Evolutionary conservation across 1,284 basidiomycete species (phyloP).

Genomic region (Pseudozyma flocculosa): DNA sequence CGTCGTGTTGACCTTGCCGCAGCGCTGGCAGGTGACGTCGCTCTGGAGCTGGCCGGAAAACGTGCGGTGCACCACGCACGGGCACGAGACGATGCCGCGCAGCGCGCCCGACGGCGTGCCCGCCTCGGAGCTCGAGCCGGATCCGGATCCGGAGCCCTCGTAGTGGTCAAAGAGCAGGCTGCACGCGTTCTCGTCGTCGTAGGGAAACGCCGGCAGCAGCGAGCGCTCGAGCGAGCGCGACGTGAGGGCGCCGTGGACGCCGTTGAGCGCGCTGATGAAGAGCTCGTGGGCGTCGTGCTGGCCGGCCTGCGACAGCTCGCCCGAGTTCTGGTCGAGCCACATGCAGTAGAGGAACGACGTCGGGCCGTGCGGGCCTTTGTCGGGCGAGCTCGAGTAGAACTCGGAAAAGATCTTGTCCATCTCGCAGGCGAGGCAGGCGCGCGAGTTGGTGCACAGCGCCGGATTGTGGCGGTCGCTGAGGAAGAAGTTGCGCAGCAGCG

Average conservation of each 20-base stretch:
- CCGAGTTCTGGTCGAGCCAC: conserved; percentile 71
- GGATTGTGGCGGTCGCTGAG: conserved; percentile 80
- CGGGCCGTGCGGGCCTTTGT: conserved; percentile 70
- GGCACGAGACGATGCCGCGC: conserved; percentile 63
- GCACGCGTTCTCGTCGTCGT: conserved; percentile 28
- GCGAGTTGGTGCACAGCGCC: conserved; percentile 65
- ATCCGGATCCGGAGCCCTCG: conserved; percentile 19
- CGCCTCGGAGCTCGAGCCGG: conserved; percentile 26
- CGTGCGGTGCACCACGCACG: conserved; percentile 87
- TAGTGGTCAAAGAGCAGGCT: conserved; percentile 37
- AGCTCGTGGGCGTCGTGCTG: conserved; percentile 91
- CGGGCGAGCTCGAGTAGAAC: conserved; percentile 51
- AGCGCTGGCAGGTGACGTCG: conserved; percentile 80
- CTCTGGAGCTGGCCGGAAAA: conserved; percentile 86
- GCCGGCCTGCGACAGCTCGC: conserved; percentile 82
- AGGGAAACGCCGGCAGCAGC: conserved; percentile 29
- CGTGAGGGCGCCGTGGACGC: conserved; percentile 46
- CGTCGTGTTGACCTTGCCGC: conserved; percentile 73
- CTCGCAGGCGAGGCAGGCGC: conserved; percentile 84
- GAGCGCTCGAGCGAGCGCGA: conserved; percentile 29
- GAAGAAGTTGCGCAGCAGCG: conserved; percentile 84
- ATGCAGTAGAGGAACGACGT: conserved; percentile 79
- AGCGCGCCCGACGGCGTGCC: conserved; percentile 10
- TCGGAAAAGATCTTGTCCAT: conserved; percentile 89
- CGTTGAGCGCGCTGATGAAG: conserved; percentile 56